Conservation (phyloP, 179 eudicot species). For the Camellia oleifera region DNA sequence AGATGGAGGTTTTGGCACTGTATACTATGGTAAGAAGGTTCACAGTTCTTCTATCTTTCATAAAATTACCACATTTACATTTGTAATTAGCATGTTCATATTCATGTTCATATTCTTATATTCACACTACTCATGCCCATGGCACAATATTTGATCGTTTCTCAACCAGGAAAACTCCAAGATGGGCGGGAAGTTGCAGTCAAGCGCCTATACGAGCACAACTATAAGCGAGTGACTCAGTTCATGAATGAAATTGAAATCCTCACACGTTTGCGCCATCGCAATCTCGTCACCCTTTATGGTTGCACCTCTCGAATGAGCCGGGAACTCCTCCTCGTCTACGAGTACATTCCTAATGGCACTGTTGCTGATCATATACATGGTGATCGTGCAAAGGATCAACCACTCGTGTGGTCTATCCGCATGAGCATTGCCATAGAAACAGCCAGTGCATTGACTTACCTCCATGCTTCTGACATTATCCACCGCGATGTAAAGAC, state of each 20-base stretch:
- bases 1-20: slow-evolving; percentile 66
- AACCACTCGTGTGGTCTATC: slow-evolving; percentile 46
- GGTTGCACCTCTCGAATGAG: slow-evolving; percentile 74
- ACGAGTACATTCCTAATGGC: slow-evolving; percentile 72
- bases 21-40: slow-evolving; percentile 22
- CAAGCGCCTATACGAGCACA: slow-evolving; percentile 73
- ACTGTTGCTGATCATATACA: slow-evolving; percentile 77
- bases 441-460: slow-evolving; percentile 66
- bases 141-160: not conserved
- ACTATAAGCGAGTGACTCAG: slow-evolving; percentile 58
- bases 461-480: slow-evolving; percentile 65
- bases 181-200: slow-evolving; percentile 87
- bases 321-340: slow-evolving; percentile 69
- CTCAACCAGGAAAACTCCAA: slow-evolving; percentile 51
- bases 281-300: slow-evolving; percentile 64
- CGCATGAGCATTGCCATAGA: slow-evolving; percentile 73
- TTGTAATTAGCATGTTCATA: no score
- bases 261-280: slow-evolving; percentile 60
- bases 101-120: no score
- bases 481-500: slow-evolving; percentile 89
- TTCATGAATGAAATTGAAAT: slow-evolving; percentile 70
- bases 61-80: no score
- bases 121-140: no score
- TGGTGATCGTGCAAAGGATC: slow-evolving; percentile 38
- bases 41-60: no score